These are phyloP conservation scores for Fusarium sterilihyphosum DNA, from an alignment of 2,329 filamentous ascomycete species.

Conservation along the genomic window DNA sequence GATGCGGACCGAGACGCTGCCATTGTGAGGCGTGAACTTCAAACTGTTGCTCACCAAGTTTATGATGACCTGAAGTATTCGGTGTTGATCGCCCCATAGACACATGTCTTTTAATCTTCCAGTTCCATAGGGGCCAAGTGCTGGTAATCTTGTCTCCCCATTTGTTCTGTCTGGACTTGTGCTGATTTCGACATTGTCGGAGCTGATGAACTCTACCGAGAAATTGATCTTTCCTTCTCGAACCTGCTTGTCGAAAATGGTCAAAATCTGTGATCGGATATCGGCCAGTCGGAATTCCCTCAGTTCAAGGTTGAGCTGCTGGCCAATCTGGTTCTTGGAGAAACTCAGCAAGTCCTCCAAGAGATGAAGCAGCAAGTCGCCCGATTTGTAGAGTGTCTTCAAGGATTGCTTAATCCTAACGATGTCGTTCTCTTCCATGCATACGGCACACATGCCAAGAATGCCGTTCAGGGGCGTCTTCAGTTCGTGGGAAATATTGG, in stretches of 20 bases:
- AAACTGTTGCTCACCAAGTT: conserved; percentile 92
- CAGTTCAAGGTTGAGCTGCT: conserved; percentile 83
- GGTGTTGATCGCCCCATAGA: conserved; percentile 90
- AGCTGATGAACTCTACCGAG: conserved; percentile 72
- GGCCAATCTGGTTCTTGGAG: conserved; percentile 93
- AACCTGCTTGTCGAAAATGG: conserved; percentile 91
- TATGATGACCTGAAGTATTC: conserved; percentile 92
- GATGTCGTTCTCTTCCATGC: conserved; percentile 89
- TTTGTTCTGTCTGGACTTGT: conserved; percentile 47
- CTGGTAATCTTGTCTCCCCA: conserved; percentile 58
- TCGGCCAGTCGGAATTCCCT: conserved; percentile 88
- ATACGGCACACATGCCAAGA: conserved; percentile 91
- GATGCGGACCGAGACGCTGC: conserved; percentile 80
- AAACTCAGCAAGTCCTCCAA: conserved; percentile 92
- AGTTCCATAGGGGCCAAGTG: conserved; percentile 70
- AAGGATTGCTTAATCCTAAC: conserved; percentile 82
- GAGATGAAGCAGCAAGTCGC: conserved; percentile 83
- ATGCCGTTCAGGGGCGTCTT: conserved; percentile 97
- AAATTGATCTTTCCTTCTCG: conserved; percentile 81
- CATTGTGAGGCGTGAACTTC: conserved; percentile 85
- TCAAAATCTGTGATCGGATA: conserved; percentile 81
- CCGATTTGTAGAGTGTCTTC: conserved; percentile 79
- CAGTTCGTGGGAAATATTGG: conserved; percentile 88
- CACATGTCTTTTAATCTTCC: conserved; percentile 85
- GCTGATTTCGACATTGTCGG: conserved; percentile 36